phyloP scores from a whole-genome alignment of 2,329 filamentous ascomycete genomes.

The Leptosphaerulina australis region DNA sequence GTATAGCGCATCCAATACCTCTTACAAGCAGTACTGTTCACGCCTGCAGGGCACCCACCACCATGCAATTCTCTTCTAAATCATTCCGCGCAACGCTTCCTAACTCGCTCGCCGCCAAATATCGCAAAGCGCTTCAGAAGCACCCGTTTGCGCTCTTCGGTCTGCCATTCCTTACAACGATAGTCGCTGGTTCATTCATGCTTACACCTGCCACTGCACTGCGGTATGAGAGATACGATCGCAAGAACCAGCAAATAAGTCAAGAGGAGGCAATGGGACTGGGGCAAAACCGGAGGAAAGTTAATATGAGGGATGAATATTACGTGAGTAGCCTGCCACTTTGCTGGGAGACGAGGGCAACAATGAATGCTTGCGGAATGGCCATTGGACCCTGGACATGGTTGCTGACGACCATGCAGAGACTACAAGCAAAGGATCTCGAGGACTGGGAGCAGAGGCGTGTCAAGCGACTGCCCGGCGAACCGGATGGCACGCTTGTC shows the following conservation, averaged over 20 bases:
- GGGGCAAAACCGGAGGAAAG: conserved; percentile 70
- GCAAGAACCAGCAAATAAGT: conserved; percentile 82
- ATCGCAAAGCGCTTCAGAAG: conserved; percentile 74
- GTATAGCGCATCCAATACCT: neutral
- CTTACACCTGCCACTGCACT: conserved; percentile 92
- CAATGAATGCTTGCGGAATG: neutral
- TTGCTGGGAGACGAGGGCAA: neutral
- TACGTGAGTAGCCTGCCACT: conserved; percentile 65
- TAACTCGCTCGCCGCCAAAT: conserved; percentile 73
- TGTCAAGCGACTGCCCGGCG: conserved; percentile 85
- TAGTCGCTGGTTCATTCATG: conserved; percentile 91
- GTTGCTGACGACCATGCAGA: conserved; percentile 56
- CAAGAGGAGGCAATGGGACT: conserved; percentile 87
- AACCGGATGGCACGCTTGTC: conserved; percentile 79
- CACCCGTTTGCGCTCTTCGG: conserved; percentile 94
- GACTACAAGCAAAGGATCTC: conserved; percentile 83
- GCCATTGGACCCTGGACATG: too few relatives aligned
- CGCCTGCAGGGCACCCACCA: conserved; percentile 1
- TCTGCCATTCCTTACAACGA: conserved; percentile 86
- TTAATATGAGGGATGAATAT: conserved; percentile 85
- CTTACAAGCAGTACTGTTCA: neutral
- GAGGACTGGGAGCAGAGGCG: conserved; percentile 98
- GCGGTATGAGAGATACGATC: conserved; percentile 90
- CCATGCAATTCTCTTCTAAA: conserved; percentile 58
- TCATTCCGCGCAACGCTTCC: conserved; percentile 62